Base-by-base conservation (phyloP, 306 rosid genomes). In the Bauhinia variegata region DNA sequence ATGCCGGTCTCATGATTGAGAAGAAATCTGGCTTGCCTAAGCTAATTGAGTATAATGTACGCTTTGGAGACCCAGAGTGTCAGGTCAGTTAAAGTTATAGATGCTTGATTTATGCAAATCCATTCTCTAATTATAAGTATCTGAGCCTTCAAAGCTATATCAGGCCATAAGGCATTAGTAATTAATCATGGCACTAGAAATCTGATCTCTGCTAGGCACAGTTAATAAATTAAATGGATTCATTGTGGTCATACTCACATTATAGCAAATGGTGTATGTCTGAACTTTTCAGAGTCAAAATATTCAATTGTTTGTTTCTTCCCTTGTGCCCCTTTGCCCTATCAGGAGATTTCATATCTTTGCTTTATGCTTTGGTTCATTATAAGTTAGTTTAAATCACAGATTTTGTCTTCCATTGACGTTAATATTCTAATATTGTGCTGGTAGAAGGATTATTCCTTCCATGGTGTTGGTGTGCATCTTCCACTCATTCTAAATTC, bases 61-160 rank as follows among this genome's bases (percentile, higher is more conserved):
- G 99, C 44, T 89, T 93, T 71, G 99, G 99, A n/a, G 96, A 93
- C 82, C 99, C 99, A 1, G 99, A 93, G 80, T 93, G 99, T 63
- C 97, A 90, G 96, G 97, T 91, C 56, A 63, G 93, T 84, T 36
- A 23, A 44, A 56, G 53, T 57, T 68, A 8, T n/a, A n/a, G n/a
- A n/a, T 67, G 34, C 51, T 23, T 42, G 47, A 60, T 47, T 62
- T 33, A 12, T 36, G 54, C 18, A n/a, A 50, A 52, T 58, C 34
- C 36, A 19, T 37, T 80, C 55, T 60, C 59, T 33, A 42, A 39
- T 34, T 14, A 4, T 39, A 60, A 23, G 28, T 61, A 57, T 23
- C 13, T 37, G 28, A 53, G 8, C 19, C 49, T 46, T 11, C 50
- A 19, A 56, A 71, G 71, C 57, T 0, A 8, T 15, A 9, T 15